Evolutionary conservation across 768 basidiomycete species (phyloP).

Genomic region (Amylocystis lapponica): DNA sequence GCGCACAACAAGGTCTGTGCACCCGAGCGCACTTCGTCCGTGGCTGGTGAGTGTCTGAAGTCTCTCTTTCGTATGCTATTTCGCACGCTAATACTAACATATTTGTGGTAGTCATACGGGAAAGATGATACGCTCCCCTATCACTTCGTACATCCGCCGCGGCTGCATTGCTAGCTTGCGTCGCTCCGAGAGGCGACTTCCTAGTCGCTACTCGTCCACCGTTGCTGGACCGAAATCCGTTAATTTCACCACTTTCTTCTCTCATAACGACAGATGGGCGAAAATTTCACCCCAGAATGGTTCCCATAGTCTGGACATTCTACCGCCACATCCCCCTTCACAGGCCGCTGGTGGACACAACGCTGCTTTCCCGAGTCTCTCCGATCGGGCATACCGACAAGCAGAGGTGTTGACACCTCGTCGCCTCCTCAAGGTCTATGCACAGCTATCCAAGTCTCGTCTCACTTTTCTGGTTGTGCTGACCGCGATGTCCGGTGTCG

Average conservation of each 20-base stretch:
- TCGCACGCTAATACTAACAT: too few species aligned
- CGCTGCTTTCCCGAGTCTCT: conserved; percentile 10
- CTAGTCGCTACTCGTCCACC: conserved; percentile 10
- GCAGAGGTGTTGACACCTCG: conserved; percentile 38
- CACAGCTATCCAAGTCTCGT: conserved; percentile 77
- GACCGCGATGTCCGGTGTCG: conserved; percentile 88
- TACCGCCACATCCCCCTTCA: conserved; percentile 12
- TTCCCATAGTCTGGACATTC: neutral
- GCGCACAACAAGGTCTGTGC: too few species aligned
- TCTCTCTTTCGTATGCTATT: too few species aligned
- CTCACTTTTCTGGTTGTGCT: conserved; percentile 82
- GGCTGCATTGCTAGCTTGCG: conserved; percentile 7
- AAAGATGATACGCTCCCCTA: too few species aligned
- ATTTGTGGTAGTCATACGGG: too few species aligned
- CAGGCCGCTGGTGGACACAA: conserved; percentile 7
- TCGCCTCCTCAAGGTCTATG: conserved; percentile 61
- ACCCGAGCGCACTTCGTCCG: too few species aligned
- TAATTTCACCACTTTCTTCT: conserved; percentile 55
- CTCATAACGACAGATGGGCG: conserved; percentile 53
- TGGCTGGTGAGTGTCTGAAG: too few species aligned
- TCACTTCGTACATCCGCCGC: conserved; percentile 6
- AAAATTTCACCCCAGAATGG: conserved; percentile 2
- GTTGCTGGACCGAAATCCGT: conserved; percentile 8
- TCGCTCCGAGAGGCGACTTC: conserved; percentile 1
- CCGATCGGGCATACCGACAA: conserved; percentile 16